These are phyloP conservation scores for Mimosa bimucronata DNA, from an alignment of 306 rosid genomes.

Conservation along the genomic window DNA sequence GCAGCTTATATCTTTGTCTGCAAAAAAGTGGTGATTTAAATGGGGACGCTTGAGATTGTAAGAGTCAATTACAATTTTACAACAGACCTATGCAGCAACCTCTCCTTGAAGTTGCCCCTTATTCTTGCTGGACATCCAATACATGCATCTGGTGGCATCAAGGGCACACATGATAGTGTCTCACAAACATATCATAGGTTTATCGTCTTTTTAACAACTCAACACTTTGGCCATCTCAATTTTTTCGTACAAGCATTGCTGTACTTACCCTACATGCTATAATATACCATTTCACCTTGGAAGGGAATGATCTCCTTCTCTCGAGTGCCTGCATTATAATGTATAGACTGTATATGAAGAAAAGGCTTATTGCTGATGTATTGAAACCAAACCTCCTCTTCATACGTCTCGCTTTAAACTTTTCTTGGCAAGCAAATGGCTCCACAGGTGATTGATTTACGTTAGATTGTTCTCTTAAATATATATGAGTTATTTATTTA, in stretches of 20 bases:
- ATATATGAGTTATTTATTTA: too few species aligned
- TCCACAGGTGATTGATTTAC: not conserved
- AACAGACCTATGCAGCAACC: slow-evolving; percentile 14
- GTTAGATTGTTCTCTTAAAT: not conserved
- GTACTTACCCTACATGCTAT: not conserved
- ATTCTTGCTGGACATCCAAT: not conserved
- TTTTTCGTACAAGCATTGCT: slow-evolving; percentile 9
- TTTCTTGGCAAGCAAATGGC: slow-evolving; percentile 10
- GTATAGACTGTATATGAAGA: slow-evolving; percentile 7
- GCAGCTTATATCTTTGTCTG: slow-evolving; percentile 72
- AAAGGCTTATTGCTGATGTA: not conserved
- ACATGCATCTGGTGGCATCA: slow-evolving; percentile 17
- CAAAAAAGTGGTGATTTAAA: slow-evolving; percentile 47
- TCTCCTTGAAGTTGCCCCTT: slow-evolving; percentile 19
- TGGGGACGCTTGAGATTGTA: slow-evolving; percentile 23
- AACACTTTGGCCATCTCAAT: slow-evolving; percentile 3
- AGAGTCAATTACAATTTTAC: slow-evolving; percentile 31
- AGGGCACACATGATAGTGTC: not conserved
- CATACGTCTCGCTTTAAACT: slow-evolving; percentile 11
- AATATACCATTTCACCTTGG: slow-evolving; percentile 6
- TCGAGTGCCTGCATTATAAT: slow-evolving; percentile 5
- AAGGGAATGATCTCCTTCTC: slow-evolving; percentile 9
- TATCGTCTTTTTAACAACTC: slow-evolving; percentile 1
- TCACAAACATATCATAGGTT: not conserved
- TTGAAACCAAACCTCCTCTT: slow-evolving; percentile 13